Conservation (phyloP, 495 filamentous ascomycete species). For the Opeltia flavorubescens region DNA sequence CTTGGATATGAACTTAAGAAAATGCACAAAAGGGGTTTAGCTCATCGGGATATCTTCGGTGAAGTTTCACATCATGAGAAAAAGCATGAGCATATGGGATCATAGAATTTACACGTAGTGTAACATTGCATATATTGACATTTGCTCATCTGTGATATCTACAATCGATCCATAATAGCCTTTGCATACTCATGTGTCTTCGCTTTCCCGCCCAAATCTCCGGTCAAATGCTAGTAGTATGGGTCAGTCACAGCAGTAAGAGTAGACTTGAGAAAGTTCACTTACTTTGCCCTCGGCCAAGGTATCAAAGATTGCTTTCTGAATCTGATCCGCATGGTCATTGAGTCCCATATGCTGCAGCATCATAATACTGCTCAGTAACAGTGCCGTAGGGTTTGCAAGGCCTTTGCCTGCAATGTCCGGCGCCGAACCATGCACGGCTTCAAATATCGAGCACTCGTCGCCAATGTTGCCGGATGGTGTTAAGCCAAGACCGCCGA, state of each 20-base stretch:
- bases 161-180: slow-evolving; percentile 80
- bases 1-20: too few species aligned
- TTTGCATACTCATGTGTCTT: slow-evolving; percentile 84
- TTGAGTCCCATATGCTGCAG: slow-evolving; percentile 91
- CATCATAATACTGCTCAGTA: slow-evolving; percentile 96
- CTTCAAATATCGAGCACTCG: slow-evolving; percentile 98
- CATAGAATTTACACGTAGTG: too few species aligned
- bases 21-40: too few species aligned
- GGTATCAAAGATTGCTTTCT: slow-evolving; percentile 87
- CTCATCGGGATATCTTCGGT: too few species aligned
- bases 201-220: slow-evolving; percentile 86
- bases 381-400: slow-evolving; percentile 87
- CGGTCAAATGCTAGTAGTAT: slow-evolving; percentile 53
- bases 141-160: slow-evolving; percentile 17
- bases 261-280: neutral
- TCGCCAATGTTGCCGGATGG: slow-evolving; percentile 98
- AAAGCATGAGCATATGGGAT: too few species aligned
- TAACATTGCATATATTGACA: neutral
- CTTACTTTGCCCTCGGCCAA: slow-evolving; percentile 83
- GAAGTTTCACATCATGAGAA: too few species aligned
- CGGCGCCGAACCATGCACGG: slow-evolving; percentile 93
- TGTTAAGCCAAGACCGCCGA: slow-evolving; percentile 91
- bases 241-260: slow-evolving; percentile 6
- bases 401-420: slow-evolving; percentile 94
- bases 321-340: slow-evolving; percentile 74